Evolutionary conservation across 495 filamentous ascomycete genomes (phyloP).

Genomic region (Penicillium manginii): DNA sequence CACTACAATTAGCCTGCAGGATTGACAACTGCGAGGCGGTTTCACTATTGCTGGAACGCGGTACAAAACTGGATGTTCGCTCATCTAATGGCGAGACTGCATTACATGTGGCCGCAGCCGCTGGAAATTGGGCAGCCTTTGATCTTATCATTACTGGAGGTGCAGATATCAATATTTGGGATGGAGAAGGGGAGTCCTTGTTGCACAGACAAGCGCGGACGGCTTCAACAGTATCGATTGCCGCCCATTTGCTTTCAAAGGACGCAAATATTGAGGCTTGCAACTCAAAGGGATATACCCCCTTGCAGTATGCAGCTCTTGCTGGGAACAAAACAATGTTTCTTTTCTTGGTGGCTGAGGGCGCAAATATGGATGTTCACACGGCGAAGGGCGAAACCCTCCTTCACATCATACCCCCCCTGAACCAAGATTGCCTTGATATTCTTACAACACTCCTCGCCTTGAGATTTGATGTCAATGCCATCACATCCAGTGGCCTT

Average conservation of each 20-base stretch:
- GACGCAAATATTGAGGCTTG: constrained; percentile 42
- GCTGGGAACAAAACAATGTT: constrained; percentile 35
- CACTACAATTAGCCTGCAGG: constrained; percentile 37
- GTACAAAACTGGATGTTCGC: constrained; percentile 29
- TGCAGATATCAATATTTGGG: constrained; percentile 39
- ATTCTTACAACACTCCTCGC: constrained; percentile 32
- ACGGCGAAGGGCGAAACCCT: constrained; percentile 34
- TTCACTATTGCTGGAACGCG: constrained; percentile 30
- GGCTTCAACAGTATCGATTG: constrained; percentile 12
- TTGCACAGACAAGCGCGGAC: constrained; percentile 34
- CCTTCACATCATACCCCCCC: constrained; percentile 34
- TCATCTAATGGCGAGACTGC: constrained; percentile 30
- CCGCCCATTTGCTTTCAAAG: constrained; percentile 25
- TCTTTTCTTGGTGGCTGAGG: constrained; percentile 26
- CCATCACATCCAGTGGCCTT: constrained; percentile 13
- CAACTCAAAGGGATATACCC: constrained; percentile 34
- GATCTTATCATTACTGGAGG: constrained; percentile 36
- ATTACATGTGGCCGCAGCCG: constrained; percentile 29
- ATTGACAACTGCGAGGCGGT: constrained; percentile 39
- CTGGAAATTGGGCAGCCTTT: constrained; percentile 36
- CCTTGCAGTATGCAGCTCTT: constrained; percentile 39
- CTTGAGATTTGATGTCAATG: constrained; percentile 16
- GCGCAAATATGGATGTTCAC: constrained; percentile 32
- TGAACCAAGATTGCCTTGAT: constrained; percentile 28
- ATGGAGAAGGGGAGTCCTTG: constrained; percentile 31